Evolutionary conservation across 108 stramenopile genomes (phyloP), one percentile per base, ranked within the genome.

Genomic region (Epithemia pelagica): DNA sequence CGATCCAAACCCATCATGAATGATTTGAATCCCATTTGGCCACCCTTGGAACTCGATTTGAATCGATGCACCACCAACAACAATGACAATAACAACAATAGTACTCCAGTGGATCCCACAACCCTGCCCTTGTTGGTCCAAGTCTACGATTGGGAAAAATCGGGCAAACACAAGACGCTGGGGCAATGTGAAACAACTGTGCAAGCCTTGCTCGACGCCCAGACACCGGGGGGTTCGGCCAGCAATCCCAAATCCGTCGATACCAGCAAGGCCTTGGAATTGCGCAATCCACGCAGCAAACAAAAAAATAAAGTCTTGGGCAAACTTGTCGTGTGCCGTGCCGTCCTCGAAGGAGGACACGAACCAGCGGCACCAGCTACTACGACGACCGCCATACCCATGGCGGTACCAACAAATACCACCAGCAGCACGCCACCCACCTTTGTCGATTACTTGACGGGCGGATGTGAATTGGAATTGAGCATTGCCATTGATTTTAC

Each of bases 401-500:
- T 22, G 21, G 3, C 61, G 8, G 30, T 7, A 30, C 5, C 26
- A 31, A 10, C 37, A 5, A 46, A 46, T 46, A 46, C 37, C 5
- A 46, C 75, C 20, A 61, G 70, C 20, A 53, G 23, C 23, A 25
- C 61, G 28, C 29, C 64, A 55, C 83, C 88, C 21, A 68, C 62
- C 0, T 89, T 89, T 74, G 78, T 86, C 3, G 88, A 89, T 54
- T 89, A 89, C 54, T 59, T 89, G 30, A 69, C 60, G 0, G 88
- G 88, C 0, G 83, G 85, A 33, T 80, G 75, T n/a, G 85, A 89
- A 76, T 58, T 89, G 26, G 75, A 76, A 26, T 58, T 89, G 61
- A 80, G 68, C 53, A 86, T 96, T 0, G 96, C 93, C 0, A 78
- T 96, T 25, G 96, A 96, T 69, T 96, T 91, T 64, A 96, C 96